phyloP scores from a whole-genome alignment of 2,329 filamentous ascomycete genomes.

The Xylariaceae sp. region DNA sequence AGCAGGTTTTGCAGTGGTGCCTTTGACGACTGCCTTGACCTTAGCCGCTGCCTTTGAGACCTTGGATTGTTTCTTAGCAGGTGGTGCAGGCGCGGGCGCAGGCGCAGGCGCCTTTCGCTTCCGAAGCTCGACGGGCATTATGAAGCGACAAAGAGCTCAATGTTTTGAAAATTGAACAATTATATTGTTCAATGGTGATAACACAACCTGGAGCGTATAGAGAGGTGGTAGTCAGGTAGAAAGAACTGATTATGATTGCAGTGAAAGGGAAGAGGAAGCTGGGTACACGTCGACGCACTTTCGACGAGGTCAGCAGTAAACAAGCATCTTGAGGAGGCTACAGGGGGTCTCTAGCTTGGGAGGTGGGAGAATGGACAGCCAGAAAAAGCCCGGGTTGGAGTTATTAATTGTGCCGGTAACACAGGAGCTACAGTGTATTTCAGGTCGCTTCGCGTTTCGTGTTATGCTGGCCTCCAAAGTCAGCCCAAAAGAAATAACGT shows the following conservation, averaged over 20 bases:
- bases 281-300: constrained; percentile 23
- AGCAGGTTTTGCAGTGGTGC: constrained; percentile 35
- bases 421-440: constrained; percentile 19
- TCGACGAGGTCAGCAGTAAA: constrained; percentile 34
- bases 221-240: neutral
- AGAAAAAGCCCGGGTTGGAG: constrained; percentile 20
- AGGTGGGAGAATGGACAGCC: constrained; percentile 1
- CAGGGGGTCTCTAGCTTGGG: no score
- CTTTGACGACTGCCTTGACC: constrained; percentile 45
- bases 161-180: neutral
- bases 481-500: constrained; percentile 28
- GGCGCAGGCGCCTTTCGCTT: constrained; percentile 54
- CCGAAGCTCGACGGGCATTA: constrained; percentile 52
- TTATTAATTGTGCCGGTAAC: constrained; percentile 20
- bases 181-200: constrained; percentile 2
- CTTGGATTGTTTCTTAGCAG: constrained; percentile 51
- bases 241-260: constrained; percentile 3
- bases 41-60: constrained; percentile 47
- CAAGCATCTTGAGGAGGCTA: constrained; percentile 28
- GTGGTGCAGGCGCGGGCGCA: constrained; percentile 47
- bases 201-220: neutral
- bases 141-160: constrained; percentile 15
- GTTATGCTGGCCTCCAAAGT: constrained; percentile 25
- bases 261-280: constrained; percentile 9
- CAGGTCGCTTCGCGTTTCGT: constrained; percentile 31